Evolutionary conservation across 78 protist genomes (phyloP), one percentile per base, ranked within the genome.

Genomic region (Isochrysis galbana): DNA sequence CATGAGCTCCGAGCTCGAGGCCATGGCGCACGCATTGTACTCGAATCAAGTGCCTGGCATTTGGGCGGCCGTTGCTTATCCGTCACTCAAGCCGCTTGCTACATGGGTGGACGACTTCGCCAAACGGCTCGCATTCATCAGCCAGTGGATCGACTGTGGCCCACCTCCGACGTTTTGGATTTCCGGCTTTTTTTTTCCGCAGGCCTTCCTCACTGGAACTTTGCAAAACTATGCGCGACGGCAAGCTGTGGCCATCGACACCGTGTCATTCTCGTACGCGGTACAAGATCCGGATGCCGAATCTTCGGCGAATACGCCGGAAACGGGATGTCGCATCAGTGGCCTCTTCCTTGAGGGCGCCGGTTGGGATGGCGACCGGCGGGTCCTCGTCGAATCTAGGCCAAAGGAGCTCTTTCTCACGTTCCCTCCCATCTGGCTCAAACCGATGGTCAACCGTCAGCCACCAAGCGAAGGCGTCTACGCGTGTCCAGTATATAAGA

Each of bases 121-220:
- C n/a, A 19, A 0, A 21, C 91, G 97, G 11, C 19, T 78, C 86
- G n/a, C 22, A 5, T 78, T 78, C 47, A 0, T 78, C 34, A 0
- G 0, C 38, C 1, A 44, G 29, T 97, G 99, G 99, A 41, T 95
- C n/a, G 51, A 5, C n/a, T 32, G 47, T 5, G 98, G 98, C 69
- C 44, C 74, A 23, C 97, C 97, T 5, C 26, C 22, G 14, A n/a
- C 74, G 17, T 95, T 84, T 82, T 97, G 98, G 98, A 87, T 96
- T 34, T 91, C 97, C 0, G 98, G 98, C 2, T 93, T 98, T 87
- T 97, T 96, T 96, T 96, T 95, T 90, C 97, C 99, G 38, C 98
- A 98, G 80, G 95, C 98, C 22, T 97, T 98, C 87, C 91, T 98
- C 46, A 97, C 98, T 17, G 98, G 97, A 44, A 94, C 92, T 39